Evolutionary conservation across 331 rosid genomes (phyloP), one percentile per base, ranked within the genome.

Genomic region (Ulmus americana): DNA sequence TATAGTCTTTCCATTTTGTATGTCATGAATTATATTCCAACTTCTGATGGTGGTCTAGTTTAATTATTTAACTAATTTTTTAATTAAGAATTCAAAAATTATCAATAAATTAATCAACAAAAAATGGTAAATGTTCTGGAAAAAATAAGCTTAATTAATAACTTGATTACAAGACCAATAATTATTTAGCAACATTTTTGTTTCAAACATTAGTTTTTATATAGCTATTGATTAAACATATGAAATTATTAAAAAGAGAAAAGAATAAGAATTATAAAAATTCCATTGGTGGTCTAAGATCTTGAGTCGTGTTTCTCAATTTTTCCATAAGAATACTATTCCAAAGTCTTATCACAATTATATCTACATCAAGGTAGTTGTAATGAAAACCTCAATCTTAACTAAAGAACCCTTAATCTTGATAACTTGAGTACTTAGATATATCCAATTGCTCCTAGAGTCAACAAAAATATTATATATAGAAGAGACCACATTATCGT

Each of bases 321-420:
- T 64, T 47, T 64, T 48, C 46, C 28, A 38, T 35, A 63, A 38
- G 56, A 64, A 64, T 28, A 38, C 58, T 64, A 64, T 64, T 64
- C 58, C 38, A 45, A 62, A 45, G 28, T 43, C 52, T 62, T 47
- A 62, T 62, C 39, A 28, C 14, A n/a, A 45, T 10, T 28, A 62
- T 46, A 49, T 48, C 55, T 1, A 38, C 35, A 35, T 49, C 68
- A 64, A 39, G 56, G 47, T 8, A 64, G 58, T 13, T 64, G 68
- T 12, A 47, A 39, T 13, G 35, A 7, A 35, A 39, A 28, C 43
- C 18, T 48, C 44, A 9, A 63, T 5, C 20, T 47, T 35, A 35
- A 63, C 28, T 45, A 49, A 47, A 0, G 35, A 28, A 28, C 4
- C 35, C 38, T 38, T 64, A n/a, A 13, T 48, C 4, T 63, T 63